Evolutionary conservation across 768 basidiomycete genomes (phyloP).

Genomic region (Mycena leptocephala): DNA sequence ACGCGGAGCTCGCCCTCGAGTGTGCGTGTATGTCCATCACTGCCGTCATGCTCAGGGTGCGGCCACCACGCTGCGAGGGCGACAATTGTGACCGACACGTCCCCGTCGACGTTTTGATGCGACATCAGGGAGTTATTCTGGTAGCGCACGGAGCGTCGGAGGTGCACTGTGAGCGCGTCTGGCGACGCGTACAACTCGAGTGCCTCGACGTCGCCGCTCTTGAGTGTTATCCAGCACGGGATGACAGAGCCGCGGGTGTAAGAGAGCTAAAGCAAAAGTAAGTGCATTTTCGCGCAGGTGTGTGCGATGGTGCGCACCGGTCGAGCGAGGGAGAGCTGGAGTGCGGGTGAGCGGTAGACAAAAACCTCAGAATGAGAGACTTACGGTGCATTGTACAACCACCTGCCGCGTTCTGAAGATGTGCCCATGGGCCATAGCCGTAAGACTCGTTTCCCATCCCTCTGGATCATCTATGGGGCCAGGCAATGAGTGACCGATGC

Average conservation of each 20-base stretch:
- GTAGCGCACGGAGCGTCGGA: slow-evolving; percentile 48
- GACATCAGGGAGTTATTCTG: slow-evolving; percentile 25
- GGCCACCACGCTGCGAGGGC: slow-evolving; percentile 50
- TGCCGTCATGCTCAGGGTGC: slow-evolving; percentile 1
- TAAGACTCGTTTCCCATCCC: neutral
- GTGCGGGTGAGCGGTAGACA: neutral
- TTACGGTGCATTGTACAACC: slow-evolving; percentile 7
- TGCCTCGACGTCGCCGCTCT: slow-evolving; percentile 46
- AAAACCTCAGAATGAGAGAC: neutral
- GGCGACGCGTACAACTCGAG: slow-evolving; percentile 50
- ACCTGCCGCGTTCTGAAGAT: slow-evolving; percentile 12
- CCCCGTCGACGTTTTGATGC: neutral
- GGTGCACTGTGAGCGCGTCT: slow-evolving; percentile 42
- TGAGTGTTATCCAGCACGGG: slow-evolving; percentile 51
- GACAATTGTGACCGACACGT: slow-evolving; percentile 33
- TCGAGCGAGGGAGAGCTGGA: slow-evolving; percentile 9
- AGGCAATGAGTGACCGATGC: neutral
- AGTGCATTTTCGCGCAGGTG: neutral
- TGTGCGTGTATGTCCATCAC: neutral
- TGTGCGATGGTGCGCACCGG: neutral
- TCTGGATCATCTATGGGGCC: neutral
- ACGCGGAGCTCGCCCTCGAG: too few relatives aligned
- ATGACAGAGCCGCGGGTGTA: slow-evolving; percentile 59
- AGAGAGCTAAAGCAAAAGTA: slow-evolving; percentile 40
- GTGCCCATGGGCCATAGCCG: slow-evolving; percentile 2